These are phyloP conservation scores for Kockiozyma suomiensis DNA, from an alignment of 805 yeast genomes.

Conservation along the genomic window DNA sequence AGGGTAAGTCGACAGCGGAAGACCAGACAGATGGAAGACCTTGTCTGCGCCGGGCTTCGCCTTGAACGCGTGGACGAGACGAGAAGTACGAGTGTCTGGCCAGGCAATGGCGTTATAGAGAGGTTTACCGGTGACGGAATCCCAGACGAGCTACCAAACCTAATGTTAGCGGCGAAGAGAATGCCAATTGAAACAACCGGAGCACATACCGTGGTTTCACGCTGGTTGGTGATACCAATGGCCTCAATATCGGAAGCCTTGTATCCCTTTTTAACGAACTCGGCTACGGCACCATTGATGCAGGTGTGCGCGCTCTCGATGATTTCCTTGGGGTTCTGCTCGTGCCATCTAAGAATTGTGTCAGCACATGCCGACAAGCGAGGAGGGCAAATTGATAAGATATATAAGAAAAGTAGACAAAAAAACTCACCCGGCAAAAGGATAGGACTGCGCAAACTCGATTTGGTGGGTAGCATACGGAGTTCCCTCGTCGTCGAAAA, in stretches of 20 bases:
- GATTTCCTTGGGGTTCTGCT: constrained; percentile 84
- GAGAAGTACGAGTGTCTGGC: constrained; percentile 89
- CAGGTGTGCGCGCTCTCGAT: constrained; percentile 80
- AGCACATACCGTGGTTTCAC: constrained; percentile 74
- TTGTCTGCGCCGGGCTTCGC: constrained; percentile 57
- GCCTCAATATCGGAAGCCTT: constrained; percentile 56
- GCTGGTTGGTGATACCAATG: constrained; percentile 91
- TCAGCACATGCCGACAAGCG: too few species aligned
- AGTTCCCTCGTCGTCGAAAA: constrained; percentile 70
- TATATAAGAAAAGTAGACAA: too few species aligned
- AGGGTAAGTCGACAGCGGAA: constrained; percentile 88
- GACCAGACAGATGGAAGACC: constrained; percentile 70
- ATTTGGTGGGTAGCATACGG: constrained; percentile 89
- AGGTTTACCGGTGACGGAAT: constrained; percentile 77
- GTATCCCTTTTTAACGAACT: constrained; percentile 41
- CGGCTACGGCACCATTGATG: constrained; percentile 47
- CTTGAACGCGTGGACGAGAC: constrained; percentile 65
- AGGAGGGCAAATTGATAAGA: background rate
- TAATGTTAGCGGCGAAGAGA: background rate
- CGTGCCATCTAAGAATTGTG: constrained; percentile 96
- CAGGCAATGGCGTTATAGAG: constrained; percentile 89
- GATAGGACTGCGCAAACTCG: constrained; percentile 62
- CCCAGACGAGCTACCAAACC: constrained; percentile 63
- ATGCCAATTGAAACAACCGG: too few species aligned
- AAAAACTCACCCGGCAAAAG: constrained; percentile 42